These are phyloP conservation scores for Colletotrichum sp. DNA, from an alignment of 2,329 filamentous ascomycete species.

Conservation along the genomic window DNA sequence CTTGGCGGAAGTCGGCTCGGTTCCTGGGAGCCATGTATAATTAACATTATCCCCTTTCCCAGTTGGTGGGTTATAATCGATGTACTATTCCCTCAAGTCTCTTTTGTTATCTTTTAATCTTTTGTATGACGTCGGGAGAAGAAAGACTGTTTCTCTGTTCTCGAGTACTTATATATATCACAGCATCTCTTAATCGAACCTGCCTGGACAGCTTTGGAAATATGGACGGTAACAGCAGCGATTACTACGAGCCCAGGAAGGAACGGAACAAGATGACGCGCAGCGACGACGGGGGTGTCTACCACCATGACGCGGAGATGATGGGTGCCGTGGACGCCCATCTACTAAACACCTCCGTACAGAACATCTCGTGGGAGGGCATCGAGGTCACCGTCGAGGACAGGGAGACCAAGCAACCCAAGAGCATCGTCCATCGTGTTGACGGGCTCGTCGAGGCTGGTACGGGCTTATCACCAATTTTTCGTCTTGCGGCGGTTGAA, in stretches of 20 bases:
- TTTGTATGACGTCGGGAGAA: not conserved
- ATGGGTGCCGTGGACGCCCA: conserved; percentile 45
- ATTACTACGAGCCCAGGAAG: not conserved
- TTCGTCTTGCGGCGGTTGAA: not conserved
- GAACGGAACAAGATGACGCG: not conserved
- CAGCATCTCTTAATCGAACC: not conserved
- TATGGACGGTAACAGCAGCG: not conserved
- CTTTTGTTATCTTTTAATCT: not conserved
- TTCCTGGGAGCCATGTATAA: not conserved
- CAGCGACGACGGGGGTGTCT: not conserved
- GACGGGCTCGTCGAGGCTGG: conserved; percentile 69
- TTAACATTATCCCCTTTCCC: not conserved
- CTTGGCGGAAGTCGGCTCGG: not conserved
- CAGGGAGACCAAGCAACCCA: conserved; percentile 65
- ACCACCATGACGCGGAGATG: conserved; percentile 27
- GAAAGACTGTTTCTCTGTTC: not conserved
- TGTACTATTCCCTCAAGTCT: not conserved
- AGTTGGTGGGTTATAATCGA: not conserved
- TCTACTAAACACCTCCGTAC: conserved; percentile 67
- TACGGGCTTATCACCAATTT: conserved; percentile 27
- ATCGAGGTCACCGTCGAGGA: conserved; percentile 78
- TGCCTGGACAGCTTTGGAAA: not conserved
- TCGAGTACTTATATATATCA: not conserved
- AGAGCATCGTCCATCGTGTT: conserved; percentile 67
- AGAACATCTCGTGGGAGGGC: conserved; percentile 68